Percentiles rank a stretch among this genome's conserved stretches.
These are phyloP conservation scores for Pyrrhoderma lamaoense DNA, from an alignment of 1,284 basidiomycete genomes.

Conservation along the genomic window DNA sequence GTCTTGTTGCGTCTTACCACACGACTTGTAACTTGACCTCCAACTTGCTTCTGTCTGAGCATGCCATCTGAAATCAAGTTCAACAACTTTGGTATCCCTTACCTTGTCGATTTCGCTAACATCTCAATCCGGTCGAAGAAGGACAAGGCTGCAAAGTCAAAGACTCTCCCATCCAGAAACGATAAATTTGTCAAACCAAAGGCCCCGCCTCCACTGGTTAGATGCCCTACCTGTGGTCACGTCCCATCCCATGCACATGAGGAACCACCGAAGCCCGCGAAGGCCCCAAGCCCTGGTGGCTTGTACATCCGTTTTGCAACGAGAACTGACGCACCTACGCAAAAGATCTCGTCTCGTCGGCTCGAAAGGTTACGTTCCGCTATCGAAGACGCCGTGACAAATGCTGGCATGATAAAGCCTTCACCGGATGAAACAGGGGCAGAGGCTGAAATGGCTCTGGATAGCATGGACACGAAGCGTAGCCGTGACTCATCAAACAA, in stretches of 20 bases:
- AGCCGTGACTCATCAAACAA: not conserved
- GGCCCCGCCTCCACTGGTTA: conserved; percentile 12
- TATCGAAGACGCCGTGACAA: conserved; percentile 38
- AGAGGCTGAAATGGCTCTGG: conserved; percentile 21
- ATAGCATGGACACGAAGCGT: conserved; percentile 19
- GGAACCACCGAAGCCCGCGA: conserved; percentile 11
- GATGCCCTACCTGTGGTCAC: conserved; percentile 19
- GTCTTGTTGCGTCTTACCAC: no score
- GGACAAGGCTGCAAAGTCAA: conserved; percentile 18
- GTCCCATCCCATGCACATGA: conserved; percentile 5
- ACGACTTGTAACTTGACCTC: no score
- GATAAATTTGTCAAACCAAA: conserved; percentile 14
- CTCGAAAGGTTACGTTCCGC: conserved; percentile 33
- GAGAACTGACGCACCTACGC: conserved; percentile 13
- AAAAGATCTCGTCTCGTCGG: conserved; percentile 26
- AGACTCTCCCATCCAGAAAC: not conserved
- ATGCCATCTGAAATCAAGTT: conserved; percentile 20
- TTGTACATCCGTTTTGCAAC: conserved; percentile 35
- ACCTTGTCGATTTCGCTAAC: conserved; percentile 36
- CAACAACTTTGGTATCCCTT: conserved; percentile 19
- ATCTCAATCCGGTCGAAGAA: conserved; percentile 30
- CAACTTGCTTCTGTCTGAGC: no score
- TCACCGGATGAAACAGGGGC: conserved; percentile 18
- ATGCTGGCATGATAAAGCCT: conserved; percentile 41
- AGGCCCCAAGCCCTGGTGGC: conserved; percentile 24